Evolutionary conservation across 345 rosid genomes (phyloP), one percentile per base, ranked within the genome.

Genomic region (Citrus mangshanensis): DNA sequence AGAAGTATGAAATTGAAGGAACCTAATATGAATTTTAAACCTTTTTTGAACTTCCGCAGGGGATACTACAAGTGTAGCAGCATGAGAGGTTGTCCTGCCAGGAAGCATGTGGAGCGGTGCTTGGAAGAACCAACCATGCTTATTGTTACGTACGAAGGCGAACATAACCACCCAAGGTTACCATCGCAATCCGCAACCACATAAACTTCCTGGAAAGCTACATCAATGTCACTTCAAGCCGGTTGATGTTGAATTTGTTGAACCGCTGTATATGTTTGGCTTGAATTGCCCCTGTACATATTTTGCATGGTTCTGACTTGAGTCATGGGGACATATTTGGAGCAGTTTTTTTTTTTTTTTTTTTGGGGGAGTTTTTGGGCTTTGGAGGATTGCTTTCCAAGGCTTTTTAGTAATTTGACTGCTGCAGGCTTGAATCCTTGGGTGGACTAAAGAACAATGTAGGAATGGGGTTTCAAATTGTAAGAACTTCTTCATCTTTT

Each of bases 41-140:
- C 46, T 14, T 2, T 28, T 72, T 64, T 49, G 2, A 24, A 69
- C 63, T 35, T 73, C 32, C 84, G 86, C 88, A 95, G 99, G 88
- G 99, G 98, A 83, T 96, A 96, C 73, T 96, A 96, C 84, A 96
- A 95, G 71, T 96, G 99, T 82, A 96, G 99, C 87, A 92, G 98
- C 88, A 90, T 90, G 89, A 90, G 98, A 88, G 99, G 99, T 49
- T 96, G 99, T 82, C 99, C 98, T 61, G 98, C 99, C 27, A 92
- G 99, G 93, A 96, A 96, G 85, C 99, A 96, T 58, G 99, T 96
- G 35, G 99, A 95, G 86, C 92, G 99, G 84, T 88, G 92, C 88
- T 79, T 95, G 86, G 98, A 92, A 78, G 98, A 95, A 42, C 91
- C 99, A 5, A 82, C 92, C 13, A 92, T 96, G 99, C 98, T 96